Evolutionary conservation across 352 stramenopile genomes (phyloP), one percentile per base, ranked within the genome.

Genomic region (Pythium dissotocum): DNA sequence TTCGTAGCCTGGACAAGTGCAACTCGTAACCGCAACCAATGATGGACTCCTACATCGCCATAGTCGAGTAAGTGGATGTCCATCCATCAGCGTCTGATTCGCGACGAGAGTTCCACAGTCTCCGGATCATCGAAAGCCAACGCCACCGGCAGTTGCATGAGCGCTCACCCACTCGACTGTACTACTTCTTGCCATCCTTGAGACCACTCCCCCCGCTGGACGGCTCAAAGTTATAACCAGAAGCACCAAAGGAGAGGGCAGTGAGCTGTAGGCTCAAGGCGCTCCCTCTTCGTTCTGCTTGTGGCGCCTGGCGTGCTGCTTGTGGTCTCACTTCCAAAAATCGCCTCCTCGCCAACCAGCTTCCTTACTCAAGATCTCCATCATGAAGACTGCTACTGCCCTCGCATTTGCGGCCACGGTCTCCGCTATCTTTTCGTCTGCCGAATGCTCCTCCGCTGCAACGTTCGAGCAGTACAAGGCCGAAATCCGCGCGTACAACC

Each of bases 351-450:
- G 4, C 4, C 44, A 24, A 30, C 21, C 44, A 32, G n/a, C 44
- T 32, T 30, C 44, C 1, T 10, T n/a, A 28, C 44, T n/a, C 2
- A 49, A 21, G 21, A 52, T 5, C 44, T 32, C 18, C 57, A 54
- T 38, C 58, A 65, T 65, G 59, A 56, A 58, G 59, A 58, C 21
- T 24, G 21, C 42, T 33, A 30, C 59, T 4, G 44, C 44, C 6
- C 44, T 52, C 4, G 21, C 44, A 5, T 8, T 24, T 6, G 7
- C 18, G 13, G 13, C 24, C 4, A 32, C 44, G 18, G 44, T 30
- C 44, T 52, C 21, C 46, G 59, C 44, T 44, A 30, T 65, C 46
- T 14, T 38, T 16, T 16, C 58, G 54, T 30, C 26, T 24, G 10
- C n/a, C 18, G 61, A 24, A 24, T 49, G 28, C 28, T 24, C 36